Base-by-base conservation (phyloP, 2,329 filamentous ascomycete genomes). In the Aspergillus hiratsukae region DNA sequence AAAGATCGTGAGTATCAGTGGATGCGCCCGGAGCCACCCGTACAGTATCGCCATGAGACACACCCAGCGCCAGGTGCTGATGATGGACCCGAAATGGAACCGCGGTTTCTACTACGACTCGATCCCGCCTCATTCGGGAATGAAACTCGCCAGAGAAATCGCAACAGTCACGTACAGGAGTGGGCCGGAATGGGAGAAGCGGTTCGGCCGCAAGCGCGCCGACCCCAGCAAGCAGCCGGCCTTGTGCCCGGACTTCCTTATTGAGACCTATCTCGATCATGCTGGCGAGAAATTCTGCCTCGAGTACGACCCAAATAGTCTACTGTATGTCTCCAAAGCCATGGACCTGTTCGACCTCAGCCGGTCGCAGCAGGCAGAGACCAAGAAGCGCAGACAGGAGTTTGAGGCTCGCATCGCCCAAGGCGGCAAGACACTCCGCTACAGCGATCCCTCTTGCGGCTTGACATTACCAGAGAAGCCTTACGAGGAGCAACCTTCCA, bases 1-100 rank as follows among this genome's bases (percentile, higher is more conserved):
- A 41, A 87, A 88, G 62, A 84, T 99, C 60, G 90, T 91, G 40
- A 93, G 87, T 67, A 94, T 97, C 69, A 95, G 89, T 68, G 94
- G 93, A 11, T 99, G 94, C 73, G 94, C 93, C 0, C 83, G 94
- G 61, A 95, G 89, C 65, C 94, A 99, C 72, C 94, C 94, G 0
- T 99, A 99, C 78, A 96, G 92, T 73, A 96, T 99, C 71, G 94
- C 94, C 35, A 97, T 99, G 93, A 87, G 94, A 53, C 94, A 99
- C 75, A 96, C 93, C 0, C 94, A 99, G 75, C 87, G 94, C 28
- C 94, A 97, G 77, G 94, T 97, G 1, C 83, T 99, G 49, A 97
- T 99, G 92, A 97, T 97, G 88, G 94, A 99, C 68, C 91, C 92
- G 2, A 91, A 96, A 68, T 99, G 94, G 94, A 90, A 90, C 64